Evolutionary conservation across 2,329 filamentous ascomycete genomes (phyloP), one percentile per base, ranked within the genome.

Genomic region (Alternaria sp.): DNA sequence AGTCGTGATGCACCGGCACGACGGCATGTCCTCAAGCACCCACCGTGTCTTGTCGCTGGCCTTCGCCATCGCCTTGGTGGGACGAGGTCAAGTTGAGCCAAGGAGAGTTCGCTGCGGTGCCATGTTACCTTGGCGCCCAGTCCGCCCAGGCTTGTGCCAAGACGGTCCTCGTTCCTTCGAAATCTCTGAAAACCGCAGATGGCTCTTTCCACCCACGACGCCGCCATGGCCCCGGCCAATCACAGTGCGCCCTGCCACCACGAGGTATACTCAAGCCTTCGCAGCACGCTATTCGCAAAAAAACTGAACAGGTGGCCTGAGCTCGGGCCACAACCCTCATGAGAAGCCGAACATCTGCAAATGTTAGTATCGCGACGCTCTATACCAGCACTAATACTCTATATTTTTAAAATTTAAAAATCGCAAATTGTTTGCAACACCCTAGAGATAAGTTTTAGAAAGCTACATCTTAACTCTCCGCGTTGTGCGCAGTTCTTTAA

Each of bases 111-210:
- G 14, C 17, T 28, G 29, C 36, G 23, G 17, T n/a, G 26, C 51
- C 55, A 58, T 44, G 55, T 58, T 58, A 26, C 6, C 24, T n/a
- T 31, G 21, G 31, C 37, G 51, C 55, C 55, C 40, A 58, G 55
- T 21, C 44, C 34, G 51, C 55, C 50, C 42, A 58, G 55, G 2
- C 40, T 13, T 31, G 14, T 17, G 33, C 54, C 48, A 40, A 52
- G 48, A 40, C 34, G 14, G 13, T 11, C 13, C 40, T 21, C 39
- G 33, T 14, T 51, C 40, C 40, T 37, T 37, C 14, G 55, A 58
- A 58, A 58, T 58, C 11, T 58, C 50, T 58, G 55, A 39, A 14
- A 28, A 31, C 36, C 51, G 44, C 51, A 41, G 45, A 46, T 44
- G 31, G 50, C 54, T 53, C 49, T 11, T 17, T 44, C 28, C 34